phyloP scores from a whole-genome alignment of 2,329 filamentous ascomycete genomes.

The Epichloe gansuensis region DNA sequence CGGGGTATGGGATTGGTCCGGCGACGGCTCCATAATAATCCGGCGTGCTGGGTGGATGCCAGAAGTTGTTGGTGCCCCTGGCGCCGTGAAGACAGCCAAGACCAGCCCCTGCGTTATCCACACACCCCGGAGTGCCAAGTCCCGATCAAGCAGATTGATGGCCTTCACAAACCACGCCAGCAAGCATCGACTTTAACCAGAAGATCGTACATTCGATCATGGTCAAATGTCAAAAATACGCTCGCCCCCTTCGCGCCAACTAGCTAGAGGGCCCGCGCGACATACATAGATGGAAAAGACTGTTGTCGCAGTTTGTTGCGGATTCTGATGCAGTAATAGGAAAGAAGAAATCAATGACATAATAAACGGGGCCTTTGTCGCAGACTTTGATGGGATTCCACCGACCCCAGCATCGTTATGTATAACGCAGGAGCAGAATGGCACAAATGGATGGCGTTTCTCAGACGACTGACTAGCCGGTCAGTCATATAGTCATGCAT shows the following conservation, averaged over 20 bases:
- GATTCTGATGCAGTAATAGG: background rate
- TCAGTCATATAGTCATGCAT: no score
- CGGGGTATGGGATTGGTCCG: constrained; percentile 2
- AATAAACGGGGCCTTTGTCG: background rate
- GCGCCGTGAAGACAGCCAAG: background rate
- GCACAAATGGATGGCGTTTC: no score
- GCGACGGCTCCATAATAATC: constrained; percentile 2
- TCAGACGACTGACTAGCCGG: no score
- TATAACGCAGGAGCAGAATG: no score
- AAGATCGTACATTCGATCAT: constrained; percentile 5
- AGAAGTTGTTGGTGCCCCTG: background rate
- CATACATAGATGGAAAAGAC: background rate
- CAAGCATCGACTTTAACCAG: constrained; percentile 5
- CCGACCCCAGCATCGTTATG: background rate
- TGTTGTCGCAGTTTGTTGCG: background rate
- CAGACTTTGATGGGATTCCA: background rate
- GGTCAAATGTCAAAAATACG: background rate
- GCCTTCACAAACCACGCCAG: background rate
- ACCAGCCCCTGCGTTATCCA: background rate
- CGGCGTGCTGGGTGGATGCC: background rate
- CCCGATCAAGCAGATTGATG: constrained; percentile 1
- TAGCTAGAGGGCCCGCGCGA: background rate
- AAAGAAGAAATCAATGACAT: background rate
- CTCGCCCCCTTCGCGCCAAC: background rate
- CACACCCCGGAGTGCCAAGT: background rate